phyloP scores from a whole-genome alignment of 306 rosid genomes.

The Quercus rubra region DNA sequence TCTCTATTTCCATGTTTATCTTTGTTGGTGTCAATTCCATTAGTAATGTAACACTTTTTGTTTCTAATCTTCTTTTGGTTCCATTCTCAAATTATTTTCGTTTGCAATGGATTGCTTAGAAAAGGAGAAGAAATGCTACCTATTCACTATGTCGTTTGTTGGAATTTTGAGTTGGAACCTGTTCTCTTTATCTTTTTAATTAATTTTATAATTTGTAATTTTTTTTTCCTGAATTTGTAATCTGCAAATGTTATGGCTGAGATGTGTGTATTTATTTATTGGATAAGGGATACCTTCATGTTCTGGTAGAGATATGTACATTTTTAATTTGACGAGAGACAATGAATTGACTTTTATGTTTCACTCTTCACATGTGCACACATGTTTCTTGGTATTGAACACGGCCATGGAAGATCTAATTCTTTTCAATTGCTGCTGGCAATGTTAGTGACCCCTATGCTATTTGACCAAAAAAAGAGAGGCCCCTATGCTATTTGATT shows the following conservation, averaged over 20 bases:
- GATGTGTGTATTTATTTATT: neutral
- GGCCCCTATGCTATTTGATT: too few species aligned
- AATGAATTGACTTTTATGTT: neutral
- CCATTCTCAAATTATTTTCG: neutral
- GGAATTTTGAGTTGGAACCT: conserved; percentile 12
- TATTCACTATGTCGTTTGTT: neutral
- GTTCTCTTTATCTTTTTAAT: neutral
- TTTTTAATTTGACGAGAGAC: neutral
- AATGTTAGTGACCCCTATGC: too few species aligned
- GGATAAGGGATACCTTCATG: neutral
- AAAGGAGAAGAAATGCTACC: too few species aligned
- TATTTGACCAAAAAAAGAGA: too few species aligned
- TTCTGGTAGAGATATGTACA: neutral
- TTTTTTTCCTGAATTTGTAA: neutral
- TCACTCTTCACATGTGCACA: conserved; percentile 30
- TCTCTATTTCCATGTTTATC: neutral
- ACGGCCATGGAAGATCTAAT: neutral
- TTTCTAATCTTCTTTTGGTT: neutral
- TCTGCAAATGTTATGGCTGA: conserved; percentile 14
- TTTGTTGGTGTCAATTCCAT: neutral
- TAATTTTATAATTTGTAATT: conserved; percentile 7
- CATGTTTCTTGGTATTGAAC: conserved; percentile 28
- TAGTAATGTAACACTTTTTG: neutral
- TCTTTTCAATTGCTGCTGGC: too few species aligned
- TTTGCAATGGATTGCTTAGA: neutral